phyloP scores from a whole-genome alignment of 2,329 filamentous ascomycete species.

The Trichoderma polysporum region DNA sequence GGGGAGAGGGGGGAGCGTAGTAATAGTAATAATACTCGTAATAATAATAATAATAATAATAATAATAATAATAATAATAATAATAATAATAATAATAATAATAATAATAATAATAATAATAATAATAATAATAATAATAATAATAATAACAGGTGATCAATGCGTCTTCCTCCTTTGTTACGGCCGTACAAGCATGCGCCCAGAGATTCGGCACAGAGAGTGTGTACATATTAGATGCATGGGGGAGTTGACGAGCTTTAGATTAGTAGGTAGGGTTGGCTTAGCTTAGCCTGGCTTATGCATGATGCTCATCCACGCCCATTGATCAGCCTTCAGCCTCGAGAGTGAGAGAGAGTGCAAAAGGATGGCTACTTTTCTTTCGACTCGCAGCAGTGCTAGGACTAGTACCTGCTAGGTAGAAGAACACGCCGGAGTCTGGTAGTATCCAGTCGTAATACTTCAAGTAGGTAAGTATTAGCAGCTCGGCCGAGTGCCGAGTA shows the following conservation, averaged over 20 bases:
- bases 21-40: no score
- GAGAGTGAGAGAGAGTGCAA: background rate
- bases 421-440: background rate
- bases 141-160: background rate
- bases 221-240: background rate
- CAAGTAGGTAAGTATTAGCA: background rate
- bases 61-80: no score
- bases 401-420: background rate
- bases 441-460: background rate
- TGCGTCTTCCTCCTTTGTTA: background rate
- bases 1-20: no score
- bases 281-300: background rate
- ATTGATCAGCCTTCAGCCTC: background rate
- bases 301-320: background rate
- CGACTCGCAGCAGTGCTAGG: background rate
- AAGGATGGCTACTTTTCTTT: background rate
- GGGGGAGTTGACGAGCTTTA: background rate
- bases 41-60: no score
- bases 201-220: background rate
- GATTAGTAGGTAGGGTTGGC: background rate
- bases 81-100: no score
- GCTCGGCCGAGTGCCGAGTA: constrained; percentile 1
- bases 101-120: no score
- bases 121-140: background rate
- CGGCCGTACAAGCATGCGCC: background rate